Percentiles rank a stretch among this genome's conserved stretches.
Evolutionary conservation across 169 alveolate genomes (phyloP).

Genomic region (Cryptosporidium tyzzeri): DNA sequence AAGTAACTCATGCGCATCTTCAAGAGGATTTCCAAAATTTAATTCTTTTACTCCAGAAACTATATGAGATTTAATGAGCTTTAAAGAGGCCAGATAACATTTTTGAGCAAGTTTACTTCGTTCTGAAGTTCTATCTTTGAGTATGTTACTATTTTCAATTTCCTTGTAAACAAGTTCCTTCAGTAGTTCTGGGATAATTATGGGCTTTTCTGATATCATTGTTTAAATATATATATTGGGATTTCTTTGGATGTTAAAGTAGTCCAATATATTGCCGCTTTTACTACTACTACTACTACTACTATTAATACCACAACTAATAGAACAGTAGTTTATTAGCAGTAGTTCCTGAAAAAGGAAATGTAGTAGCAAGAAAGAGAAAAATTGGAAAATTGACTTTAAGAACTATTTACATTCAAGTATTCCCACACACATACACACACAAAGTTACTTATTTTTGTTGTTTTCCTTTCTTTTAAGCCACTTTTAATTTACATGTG

Average conservation of each 20-base stretch:
- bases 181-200: slow-evolving; percentile 57
- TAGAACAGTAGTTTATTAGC: too few relatives aligned
- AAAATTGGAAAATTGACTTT: too few relatives aligned
- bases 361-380: not conserved
- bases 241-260: not conserved
- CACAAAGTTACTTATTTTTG: not conserved
- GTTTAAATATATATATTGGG: not conserved
- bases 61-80: slow-evolving; percentile 49
- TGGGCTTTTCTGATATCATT: slow-evolving; percentile 30
- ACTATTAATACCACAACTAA: not conserved
- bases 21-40: slow-evolving; percentile 32
- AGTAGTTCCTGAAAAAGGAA: not conserved
- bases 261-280: too few relatives aligned
- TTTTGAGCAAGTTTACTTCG: slow-evolving; percentile 33
- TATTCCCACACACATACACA: not conserved
- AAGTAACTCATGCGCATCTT: slow-evolving; percentile 52
- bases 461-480: not conserved
- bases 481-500: not conserved
- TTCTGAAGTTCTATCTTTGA: not conserved
- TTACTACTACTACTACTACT: not conserved
- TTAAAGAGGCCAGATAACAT: slow-evolving; percentile 46
- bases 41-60: slow-evolving; percentile 56
- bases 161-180: slow-evolving; percentile 59
- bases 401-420: not conserved
- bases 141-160: not conserved